Conservation (phyloP, 805 yeast genomes). For the Candida suzukii region DNA sequence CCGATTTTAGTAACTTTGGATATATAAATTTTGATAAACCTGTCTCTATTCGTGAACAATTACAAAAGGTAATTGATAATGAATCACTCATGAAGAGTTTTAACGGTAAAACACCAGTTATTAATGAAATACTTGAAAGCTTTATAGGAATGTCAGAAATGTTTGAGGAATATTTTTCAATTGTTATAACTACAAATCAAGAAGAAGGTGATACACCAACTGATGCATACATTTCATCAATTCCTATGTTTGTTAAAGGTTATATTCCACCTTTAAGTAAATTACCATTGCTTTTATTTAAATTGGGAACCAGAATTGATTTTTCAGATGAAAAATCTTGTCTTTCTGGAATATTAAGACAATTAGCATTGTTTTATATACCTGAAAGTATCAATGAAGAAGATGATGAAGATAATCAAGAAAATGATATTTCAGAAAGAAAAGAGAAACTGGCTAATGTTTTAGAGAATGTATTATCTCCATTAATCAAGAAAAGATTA, state of each 20-base stretch:
- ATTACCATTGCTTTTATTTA: slow-evolving; percentile 58
- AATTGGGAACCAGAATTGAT: slow-evolving; percentile 51
- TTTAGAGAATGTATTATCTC: slow-evolving; percentile 59
- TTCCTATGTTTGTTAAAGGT: slow-evolving; percentile 67
- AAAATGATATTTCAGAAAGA: slow-evolving; percentile 17
- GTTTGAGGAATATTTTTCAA: slow-evolving; percentile 73
- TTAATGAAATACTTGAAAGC: slow-evolving; percentile 18
- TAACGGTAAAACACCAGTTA: slow-evolving; percentile 2
- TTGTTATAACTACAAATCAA: slow-evolving; percentile 27
- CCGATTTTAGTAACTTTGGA: slow-evolving; percentile 82
- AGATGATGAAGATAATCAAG: slow-evolving; percentile 14
- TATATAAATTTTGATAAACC: slow-evolving; percentile 30
- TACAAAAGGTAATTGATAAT: slow-evolving; percentile 27
- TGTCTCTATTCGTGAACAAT: slow-evolving; percentile 28
- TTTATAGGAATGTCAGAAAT: slow-evolving; percentile 58
- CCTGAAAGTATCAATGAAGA: slow-evolving; percentile 47
- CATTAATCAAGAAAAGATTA: slow-evolving; percentile 53
- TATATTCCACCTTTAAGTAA: slow-evolving; percentile 59
- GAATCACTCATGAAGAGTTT: slow-evolving; percentile 5
- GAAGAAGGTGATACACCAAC: slow-evolving; percentile 20
- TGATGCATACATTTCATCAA: slow-evolving; percentile 31
- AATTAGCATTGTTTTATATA: slow-evolving; percentile 64
- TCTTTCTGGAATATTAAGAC: slow-evolving; percentile 54
- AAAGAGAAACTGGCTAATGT: slow-evolving; percentile 12
- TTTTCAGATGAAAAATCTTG: slow-evolving; percentile 69